These are phyloP conservation scores for Colletotrichum sp. DNA, from an alignment of 2,329 filamentous ascomycete genomes.

Conservation along the genomic window DNA sequence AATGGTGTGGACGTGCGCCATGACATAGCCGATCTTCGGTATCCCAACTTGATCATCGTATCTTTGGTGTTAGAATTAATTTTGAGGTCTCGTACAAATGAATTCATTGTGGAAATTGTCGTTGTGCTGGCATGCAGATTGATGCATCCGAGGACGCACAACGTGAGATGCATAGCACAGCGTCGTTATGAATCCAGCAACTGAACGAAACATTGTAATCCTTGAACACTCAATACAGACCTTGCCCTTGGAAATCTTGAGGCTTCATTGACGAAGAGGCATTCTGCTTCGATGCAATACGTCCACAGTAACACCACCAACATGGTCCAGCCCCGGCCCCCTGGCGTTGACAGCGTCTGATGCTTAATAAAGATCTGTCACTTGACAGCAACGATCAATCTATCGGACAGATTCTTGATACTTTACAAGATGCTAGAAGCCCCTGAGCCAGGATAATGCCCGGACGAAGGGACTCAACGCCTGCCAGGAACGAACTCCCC, in stretches of 20 bases:
- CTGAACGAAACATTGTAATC: rapidly evolving
- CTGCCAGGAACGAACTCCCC: background rate
- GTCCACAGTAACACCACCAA: rapidly evolving
- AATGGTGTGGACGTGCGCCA: background rate
- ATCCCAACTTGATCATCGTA: background rate
- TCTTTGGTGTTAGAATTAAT: background rate
- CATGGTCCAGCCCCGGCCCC: rapidly evolving
- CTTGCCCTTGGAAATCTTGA: background rate
- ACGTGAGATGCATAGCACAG: background rate
- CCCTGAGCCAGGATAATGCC: background rate
- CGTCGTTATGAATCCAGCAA: background rate
- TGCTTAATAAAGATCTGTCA: background rate
- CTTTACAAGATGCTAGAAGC: background rate
- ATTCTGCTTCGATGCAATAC: background rate
- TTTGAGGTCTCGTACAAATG: background rate
- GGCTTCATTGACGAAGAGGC: background rate
- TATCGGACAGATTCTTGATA: background rate
- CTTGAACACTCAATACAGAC: background rate
- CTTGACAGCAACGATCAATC: background rate
- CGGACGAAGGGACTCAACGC: background rate
- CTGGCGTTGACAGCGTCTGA: background rate
- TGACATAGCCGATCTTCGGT: background rate
- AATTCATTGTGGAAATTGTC: background rate
- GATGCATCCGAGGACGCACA: background rate
- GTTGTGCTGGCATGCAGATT: background rate